phyloP scores from a whole-genome alignment of 768 basidiomycete species.

The Lactarius hatsudake region DNA sequence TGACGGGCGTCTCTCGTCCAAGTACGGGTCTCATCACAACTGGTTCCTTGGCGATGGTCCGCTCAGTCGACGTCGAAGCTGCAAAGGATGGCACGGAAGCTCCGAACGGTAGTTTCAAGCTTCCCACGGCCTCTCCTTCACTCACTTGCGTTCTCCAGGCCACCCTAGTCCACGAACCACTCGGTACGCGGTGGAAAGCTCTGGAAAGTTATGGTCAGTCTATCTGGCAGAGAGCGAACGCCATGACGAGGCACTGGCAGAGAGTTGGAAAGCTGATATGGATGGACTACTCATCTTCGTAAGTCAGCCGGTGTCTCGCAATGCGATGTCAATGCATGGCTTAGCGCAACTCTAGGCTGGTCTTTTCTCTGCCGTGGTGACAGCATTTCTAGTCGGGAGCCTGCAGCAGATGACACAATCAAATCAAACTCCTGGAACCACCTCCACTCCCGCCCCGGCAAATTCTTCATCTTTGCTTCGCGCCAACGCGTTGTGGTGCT shows the following conservation, averaged over 20 bases:
- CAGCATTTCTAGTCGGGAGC: conserved; percentile 27
- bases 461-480: conserved; percentile 1
- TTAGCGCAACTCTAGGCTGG: conserved; percentile 21
- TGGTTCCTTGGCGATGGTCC: not conserved
- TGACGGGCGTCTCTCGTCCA: not conserved
- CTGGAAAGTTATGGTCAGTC: conserved; percentile 19
- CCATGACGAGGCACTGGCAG: conserved; percentile 14
- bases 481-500: conserved; percentile 18
- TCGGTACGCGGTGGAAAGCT: conserved; percentile 4
- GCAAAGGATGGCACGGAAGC: not conserved
- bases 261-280: conserved; percentile 23
- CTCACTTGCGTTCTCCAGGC: not conserved
- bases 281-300: conserved; percentile 23
- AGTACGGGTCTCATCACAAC: not conserved
- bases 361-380: conserved; percentile 29
- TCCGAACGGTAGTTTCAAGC: not conserved
- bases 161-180: not conserved
- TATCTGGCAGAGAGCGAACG: conserved; percentile 13
- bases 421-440: not conserved
- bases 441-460: not conserved
- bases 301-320: not conserved
- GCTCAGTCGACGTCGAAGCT: not conserved
- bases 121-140: not conserved
- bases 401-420: conserved; percentile 20
- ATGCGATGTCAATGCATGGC: not conserved